A percentile compares a stretch with the other conserved stretches of the same genome.
Evolutionary conservation across 2,329 filamentous ascomycete species (phyloP).

Genomic region (Simplicillium aogashimaense): DNA sequence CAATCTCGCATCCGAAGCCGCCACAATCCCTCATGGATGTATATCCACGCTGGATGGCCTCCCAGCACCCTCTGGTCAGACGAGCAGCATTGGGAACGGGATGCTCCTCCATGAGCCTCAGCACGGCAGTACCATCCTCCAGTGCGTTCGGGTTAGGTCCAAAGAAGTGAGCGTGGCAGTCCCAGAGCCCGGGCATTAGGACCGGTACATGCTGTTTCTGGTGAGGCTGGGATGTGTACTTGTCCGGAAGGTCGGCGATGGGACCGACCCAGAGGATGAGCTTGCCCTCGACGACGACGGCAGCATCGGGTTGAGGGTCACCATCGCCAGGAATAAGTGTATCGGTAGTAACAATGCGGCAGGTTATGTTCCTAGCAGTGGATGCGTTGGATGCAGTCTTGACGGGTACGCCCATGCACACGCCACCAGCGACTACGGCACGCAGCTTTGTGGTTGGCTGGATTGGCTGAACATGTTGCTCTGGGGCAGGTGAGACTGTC

Average conservation of each 20-base stretch:
- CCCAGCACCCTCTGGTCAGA: constrained; percentile 26
- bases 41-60: constrained; percentile 33
- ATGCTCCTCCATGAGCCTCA: constrained; percentile 16
- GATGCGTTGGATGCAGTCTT: neutral
- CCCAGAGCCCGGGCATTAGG: constrained; percentile 43
- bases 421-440: too few species aligned
- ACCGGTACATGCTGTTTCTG: constrained; percentile 23
- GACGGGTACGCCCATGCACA: too few species aligned
- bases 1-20: constrained; percentile 33
- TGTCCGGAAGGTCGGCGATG: constrained; percentile 14
- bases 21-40: constrained; percentile 39
- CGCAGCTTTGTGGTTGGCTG: too few species aligned
- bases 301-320: constrained; percentile 18
- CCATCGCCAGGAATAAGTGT: constrained; percentile 28
- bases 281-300: constrained; percentile 24
- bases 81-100: constrained; percentile 24
- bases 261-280: constrained; percentile 27
- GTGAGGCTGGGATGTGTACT: constrained; percentile 18
- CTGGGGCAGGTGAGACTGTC: too few species aligned
- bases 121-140: constrained; percentile 12
- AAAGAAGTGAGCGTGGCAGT: constrained; percentile 38
- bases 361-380: constrained; percentile 15
- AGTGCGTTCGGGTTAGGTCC: constrained; percentile 18
- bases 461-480: too few species aligned
- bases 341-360: constrained; percentile 21